A percentile compares a stretch with the other conserved stretches of the same genome.
phyloP scores from a whole-genome alignment of 2,329 filamentous ascomycete species.

The Amauroascus niger region DNA sequence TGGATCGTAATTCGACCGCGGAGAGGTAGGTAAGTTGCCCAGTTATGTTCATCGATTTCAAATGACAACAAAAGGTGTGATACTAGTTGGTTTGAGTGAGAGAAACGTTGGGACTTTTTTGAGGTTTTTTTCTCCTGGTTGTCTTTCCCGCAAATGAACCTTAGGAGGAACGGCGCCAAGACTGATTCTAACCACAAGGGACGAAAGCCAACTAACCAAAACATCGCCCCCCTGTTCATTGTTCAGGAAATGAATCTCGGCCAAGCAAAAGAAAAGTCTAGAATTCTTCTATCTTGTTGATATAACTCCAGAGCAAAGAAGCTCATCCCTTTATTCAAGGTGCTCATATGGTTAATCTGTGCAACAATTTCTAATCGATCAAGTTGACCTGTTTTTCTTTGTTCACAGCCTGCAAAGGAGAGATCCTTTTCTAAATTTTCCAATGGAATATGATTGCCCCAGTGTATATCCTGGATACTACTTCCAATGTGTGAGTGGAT shows the following conservation, averaged over 20 bases:
- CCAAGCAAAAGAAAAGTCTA: not conserved
- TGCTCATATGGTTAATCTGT: too few species aligned
- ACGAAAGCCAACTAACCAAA: constrained; percentile 4
- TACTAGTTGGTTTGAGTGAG: constrained; percentile 1
- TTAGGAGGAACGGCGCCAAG: constrained; percentile 7
- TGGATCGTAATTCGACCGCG: constrained; percentile 8
- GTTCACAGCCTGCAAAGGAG: too few species aligned
- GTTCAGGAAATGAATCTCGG: not conserved
- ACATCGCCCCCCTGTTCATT: not conserved
- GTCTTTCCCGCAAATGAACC: not conserved
- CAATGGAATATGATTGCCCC: too few species aligned
- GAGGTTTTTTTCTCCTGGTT: constrained; percentile 6
- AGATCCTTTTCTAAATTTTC: too few species aligned
- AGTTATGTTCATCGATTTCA: constrained; percentile 3
- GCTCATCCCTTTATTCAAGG: too few species aligned
- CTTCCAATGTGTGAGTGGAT: too few species aligned
- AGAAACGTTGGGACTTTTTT: not conserved
- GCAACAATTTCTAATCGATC: too few species aligned
- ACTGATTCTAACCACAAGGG: constrained; percentile 13
- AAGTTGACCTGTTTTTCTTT: too few species aligned
- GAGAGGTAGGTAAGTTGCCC: not conserved
- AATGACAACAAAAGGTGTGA: not conserved
- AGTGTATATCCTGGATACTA: too few species aligned
- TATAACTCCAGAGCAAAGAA: too few species aligned
- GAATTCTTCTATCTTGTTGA: not conserved